Evolutionary conservation across 192 early-diverging fungal genomes (phyloP).

Genomic region (Backusella australiensis): DNA sequence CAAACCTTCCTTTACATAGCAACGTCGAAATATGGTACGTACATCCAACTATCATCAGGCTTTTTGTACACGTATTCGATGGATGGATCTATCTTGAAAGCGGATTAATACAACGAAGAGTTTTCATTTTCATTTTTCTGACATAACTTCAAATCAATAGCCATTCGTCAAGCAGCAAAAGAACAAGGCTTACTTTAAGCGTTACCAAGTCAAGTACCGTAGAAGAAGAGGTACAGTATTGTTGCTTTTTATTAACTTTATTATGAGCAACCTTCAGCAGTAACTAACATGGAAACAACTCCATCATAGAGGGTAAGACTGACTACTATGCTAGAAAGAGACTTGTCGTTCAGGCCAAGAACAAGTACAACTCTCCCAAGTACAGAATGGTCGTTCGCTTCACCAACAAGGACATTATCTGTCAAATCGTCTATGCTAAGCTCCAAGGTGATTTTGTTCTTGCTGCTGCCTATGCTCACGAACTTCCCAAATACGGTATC

Average conservation of each 20-base stretch:
- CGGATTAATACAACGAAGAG: neutral
- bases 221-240: conserved; percentile 86
- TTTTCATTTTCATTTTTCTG: neutral
- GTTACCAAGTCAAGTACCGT: conserved; percentile 99
- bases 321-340: conserved; percentile 99
- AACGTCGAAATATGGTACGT: conserved; percentile 21
- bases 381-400: conserved; percentile 99
- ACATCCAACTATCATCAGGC: neutral
- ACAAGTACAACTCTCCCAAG: conserved; percentile 99
- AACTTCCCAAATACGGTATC: conserved; percentile 94
- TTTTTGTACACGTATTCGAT: conserved; percentile 4
- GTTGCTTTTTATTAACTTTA: neutral
- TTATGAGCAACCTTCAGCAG: neutral
- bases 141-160: conserved; percentile 9
- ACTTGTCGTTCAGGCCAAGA: conserved; percentile 99
- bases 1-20: conserved; percentile 18
- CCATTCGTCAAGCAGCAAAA: conserved; percentile 41
- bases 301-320: conserved; percentile 93
- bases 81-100: conserved; percentile 11
- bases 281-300: neutral
- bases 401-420: conserved; percentile 97
- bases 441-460: conserved; percentile 96
- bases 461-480: conserved; percentile 93
- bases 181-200: conserved; percentile 93
- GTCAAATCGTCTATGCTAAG: conserved; percentile 98